Evolutionary conservation across 2,329 filamentous ascomycete genomes (phyloP).

Genomic region (Diaporthe aspalathi): DNA sequence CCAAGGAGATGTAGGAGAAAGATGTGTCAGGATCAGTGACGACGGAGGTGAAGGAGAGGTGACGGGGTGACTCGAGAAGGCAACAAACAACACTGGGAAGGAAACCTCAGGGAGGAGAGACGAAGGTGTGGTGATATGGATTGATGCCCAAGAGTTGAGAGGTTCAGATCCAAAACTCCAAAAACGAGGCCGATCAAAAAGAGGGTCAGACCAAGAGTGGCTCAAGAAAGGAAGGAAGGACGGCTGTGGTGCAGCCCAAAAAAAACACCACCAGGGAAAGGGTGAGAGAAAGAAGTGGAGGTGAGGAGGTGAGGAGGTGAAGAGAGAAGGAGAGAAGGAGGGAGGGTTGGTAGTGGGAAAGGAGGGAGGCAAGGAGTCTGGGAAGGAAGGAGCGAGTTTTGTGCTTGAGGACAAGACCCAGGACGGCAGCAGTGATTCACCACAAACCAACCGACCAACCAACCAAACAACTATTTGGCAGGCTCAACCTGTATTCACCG

Average conservation of each 20-base stretch:
- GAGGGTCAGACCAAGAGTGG: background rate
- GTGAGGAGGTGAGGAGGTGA: background rate
- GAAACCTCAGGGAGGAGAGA: background rate
- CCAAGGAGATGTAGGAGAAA: background rate
- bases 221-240: conserved; percentile 3
- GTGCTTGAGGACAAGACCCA: background rate
- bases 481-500: background rate
- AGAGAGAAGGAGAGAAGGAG: background rate
- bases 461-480: background rate
- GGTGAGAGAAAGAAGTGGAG: background rate
- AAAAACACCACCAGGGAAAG: background rate
- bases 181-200: background rate
- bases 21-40: background rate
- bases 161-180: conserved; percentile 19
- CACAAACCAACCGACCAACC: background rate
- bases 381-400: background rate
- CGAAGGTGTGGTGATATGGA: background rate
- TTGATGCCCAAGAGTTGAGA: background rate
- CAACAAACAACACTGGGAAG: background rate
- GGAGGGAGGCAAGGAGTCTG: background rate
- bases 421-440: background rate
- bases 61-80: background rate
- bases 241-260: background rate
- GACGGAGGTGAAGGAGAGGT: background rate
- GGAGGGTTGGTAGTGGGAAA: background rate